A percentile compares a stretch with the other conserved stretches of the same genome.
phyloP scores from a whole-genome alignment of 345 rosid species.

The Syzygium jambos region DNA sequence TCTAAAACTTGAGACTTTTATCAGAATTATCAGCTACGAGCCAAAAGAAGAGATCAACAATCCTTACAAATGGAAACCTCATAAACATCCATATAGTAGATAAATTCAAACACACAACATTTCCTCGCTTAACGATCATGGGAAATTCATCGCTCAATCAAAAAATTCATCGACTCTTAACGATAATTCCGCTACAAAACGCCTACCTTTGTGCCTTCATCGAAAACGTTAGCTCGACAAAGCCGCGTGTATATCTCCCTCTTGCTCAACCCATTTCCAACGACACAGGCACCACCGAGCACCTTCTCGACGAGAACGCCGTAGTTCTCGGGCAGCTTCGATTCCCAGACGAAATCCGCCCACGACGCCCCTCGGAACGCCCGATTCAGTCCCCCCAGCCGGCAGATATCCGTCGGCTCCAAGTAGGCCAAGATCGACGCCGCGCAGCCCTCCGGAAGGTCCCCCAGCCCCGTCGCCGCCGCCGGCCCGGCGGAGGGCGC shows the following conservation, averaged over 20 bases:
- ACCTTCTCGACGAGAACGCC: constrained; percentile 36
- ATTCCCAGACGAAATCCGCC: constrained; percentile 96
- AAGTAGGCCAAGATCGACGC: constrained; percentile 53
- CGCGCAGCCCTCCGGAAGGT: constrained; percentile 77
- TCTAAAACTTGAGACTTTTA: background rate
- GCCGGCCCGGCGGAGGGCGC: background rate
- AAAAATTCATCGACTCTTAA: background rate
- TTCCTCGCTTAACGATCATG: background rate
- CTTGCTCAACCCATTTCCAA: constrained; percentile 34
- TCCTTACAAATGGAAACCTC: background rate
- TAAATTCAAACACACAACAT: background rate
- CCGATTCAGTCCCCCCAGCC: constrained; percentile 54
- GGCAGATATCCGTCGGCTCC: constrained; percentile 84
- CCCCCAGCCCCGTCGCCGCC: constrained; percentile 44
- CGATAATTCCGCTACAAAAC: background rate
- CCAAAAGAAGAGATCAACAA: background rate
- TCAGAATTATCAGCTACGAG: background rate
- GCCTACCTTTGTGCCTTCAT: constrained; percentile 66
- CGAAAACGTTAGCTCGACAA: constrained; percentile 53
- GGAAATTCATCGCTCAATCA: background rate
- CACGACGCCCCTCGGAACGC: constrained; percentile 87
- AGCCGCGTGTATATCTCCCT: constrained; percentile 63
- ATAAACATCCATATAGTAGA: background rate
- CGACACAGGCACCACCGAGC: constrained; percentile 35
- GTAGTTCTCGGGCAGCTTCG: constrained; percentile 76